Base-by-base conservation (phyloP, 1,284 basidiomycete species). In the Pseudozyma pruni region DNA sequence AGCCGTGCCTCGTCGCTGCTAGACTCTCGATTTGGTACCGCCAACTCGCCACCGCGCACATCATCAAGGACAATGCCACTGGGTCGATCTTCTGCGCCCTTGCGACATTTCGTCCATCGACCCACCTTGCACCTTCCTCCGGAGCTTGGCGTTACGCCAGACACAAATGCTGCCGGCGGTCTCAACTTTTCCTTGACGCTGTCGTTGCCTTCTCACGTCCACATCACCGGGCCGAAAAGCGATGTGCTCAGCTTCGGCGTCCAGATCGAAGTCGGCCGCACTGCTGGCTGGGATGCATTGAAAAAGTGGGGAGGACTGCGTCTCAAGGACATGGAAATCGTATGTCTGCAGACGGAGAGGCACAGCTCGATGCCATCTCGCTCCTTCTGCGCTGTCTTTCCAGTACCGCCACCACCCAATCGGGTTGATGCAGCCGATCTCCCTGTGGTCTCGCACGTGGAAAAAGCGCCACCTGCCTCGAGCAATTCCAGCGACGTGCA, bases 211-310 rank as follows among this genome's bases (percentile, higher is more conserved):
- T 75, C 76, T 38, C 78, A 82, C 46, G 74, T 75, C 8, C 73
- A 73, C 29, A 74, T 79, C 16, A 44, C 74, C 14, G 72, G 68
- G 8, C 70, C 73, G 1, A 61, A 54, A 43, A 70, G 66, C 45
- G 76, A 78, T 25, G 67, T 75, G 34, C 74, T 82, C 35, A 77
- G 70, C 35, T 82, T 82, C 45, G 78, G 80, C n/a, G 72, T 82
- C 6, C 79, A 81, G 54, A 76, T 81, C 39, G 79, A 81, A 44
- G 71, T 80, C 2, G 76, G 79, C 34, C 62, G 59, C n/a, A 51
- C 72, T 1, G 42, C 45, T 19, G 74, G 67, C 27, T 80, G 79
- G 79, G 67, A 60, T 27, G 59, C 56, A 16, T 67, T 76, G 8
- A 52, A 67, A 11, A 63, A 69, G 46, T 56, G 70, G 50, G 77